Conservation (phyloP, 441 rosid species). For the Arabidopsis hybrid region DNA sequence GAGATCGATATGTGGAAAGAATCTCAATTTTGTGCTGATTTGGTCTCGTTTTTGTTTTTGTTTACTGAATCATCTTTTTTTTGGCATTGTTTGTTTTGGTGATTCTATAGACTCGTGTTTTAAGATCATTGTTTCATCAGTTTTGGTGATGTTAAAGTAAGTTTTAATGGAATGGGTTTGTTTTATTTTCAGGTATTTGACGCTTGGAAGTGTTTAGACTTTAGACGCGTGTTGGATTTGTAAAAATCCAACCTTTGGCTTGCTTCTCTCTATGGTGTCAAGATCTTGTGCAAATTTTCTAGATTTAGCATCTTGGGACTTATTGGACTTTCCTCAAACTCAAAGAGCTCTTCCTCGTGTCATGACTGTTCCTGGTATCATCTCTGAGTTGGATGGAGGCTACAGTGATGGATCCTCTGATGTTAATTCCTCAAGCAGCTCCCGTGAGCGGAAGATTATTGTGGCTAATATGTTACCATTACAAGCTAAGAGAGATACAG, state of each 20-base stretch:
- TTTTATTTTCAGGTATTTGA: background rate
- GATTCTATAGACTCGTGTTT: background rate
- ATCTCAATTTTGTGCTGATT: constrained; percentile 9
- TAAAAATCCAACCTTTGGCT: constrained; percentile 22
- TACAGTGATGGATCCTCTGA: constrained; percentile 44
- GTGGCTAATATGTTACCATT: constrained; percentile 79
- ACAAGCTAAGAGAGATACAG: constrained; percentile 57
- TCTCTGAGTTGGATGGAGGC: constrained; percentile 52
- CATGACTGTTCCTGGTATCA: constrained; percentile 65
- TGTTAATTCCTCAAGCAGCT: constrained; percentile 41
- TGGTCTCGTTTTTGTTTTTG: background rate
- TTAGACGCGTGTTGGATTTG: constrained; percentile 31
- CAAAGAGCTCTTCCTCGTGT: constrained; percentile 63
- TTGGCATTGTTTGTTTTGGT: constrained; percentile 4
- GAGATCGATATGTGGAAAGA: constrained; percentile 15
- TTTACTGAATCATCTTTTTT: background rate
- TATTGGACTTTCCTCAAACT: constrained; percentile 57
- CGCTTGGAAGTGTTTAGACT: constrained; percentile 26
- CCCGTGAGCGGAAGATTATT: constrained; percentile 58
- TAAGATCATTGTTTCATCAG: constrained; percentile 25
- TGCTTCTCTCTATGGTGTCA: constrained; percentile 57
- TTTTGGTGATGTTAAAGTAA: constrained; percentile 13
- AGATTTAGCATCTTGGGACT: constrained; percentile 70
- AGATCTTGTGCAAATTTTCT: constrained; percentile 71
- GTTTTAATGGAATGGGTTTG: background rate